These are phyloP conservation scores for Arxiozyma slooffiae DNA, from an alignment of 1,139 yeast species.

Conservation along the genomic window DNA sequence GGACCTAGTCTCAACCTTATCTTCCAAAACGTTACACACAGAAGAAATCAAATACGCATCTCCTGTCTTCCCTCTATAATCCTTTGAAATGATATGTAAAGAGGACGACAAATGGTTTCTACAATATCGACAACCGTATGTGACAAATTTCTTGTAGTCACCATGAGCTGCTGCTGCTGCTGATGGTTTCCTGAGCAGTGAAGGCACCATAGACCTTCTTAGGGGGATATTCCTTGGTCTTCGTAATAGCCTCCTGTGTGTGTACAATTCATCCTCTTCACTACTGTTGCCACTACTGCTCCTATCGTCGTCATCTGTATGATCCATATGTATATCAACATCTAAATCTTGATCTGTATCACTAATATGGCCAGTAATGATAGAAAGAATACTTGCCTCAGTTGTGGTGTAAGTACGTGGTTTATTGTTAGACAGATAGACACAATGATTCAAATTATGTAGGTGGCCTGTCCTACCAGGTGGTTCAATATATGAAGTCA, in stretches of 20 bases:
- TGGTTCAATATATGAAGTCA: constrained; percentile 5
- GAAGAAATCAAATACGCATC: constrained; percentile 35
- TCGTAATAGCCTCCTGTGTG: not conserved
- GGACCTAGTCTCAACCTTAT: constrained; percentile 30
- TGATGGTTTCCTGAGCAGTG: not conserved
- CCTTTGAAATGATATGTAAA: constrained; percentile 34
- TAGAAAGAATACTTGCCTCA: not conserved
- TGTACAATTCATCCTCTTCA: not conserved
- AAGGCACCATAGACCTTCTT: not conserved
- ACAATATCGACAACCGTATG: constrained; percentile 36
- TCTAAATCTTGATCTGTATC: not conserved
- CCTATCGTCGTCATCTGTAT: not conserved
- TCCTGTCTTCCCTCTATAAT: constrained; percentile 37
- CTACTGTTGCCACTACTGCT: not conserved
- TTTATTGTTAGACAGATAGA: not conserved
- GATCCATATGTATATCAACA: not conserved
- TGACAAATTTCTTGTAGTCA: constrained; percentile 18
- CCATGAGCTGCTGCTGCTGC: not conserved
- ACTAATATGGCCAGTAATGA: not conserved
- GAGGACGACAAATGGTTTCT: constrained; percentile 37
- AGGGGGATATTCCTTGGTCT: not conserved
- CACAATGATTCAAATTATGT: not conserved
- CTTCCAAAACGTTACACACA: constrained; percentile 33
- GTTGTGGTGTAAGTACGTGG: not conserved
- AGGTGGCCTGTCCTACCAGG: not conserved